These are phyloP conservation scores for Peterozyma toletana DNA, from an alignment of 805 yeast species.

Conservation along the genomic window DNA sequence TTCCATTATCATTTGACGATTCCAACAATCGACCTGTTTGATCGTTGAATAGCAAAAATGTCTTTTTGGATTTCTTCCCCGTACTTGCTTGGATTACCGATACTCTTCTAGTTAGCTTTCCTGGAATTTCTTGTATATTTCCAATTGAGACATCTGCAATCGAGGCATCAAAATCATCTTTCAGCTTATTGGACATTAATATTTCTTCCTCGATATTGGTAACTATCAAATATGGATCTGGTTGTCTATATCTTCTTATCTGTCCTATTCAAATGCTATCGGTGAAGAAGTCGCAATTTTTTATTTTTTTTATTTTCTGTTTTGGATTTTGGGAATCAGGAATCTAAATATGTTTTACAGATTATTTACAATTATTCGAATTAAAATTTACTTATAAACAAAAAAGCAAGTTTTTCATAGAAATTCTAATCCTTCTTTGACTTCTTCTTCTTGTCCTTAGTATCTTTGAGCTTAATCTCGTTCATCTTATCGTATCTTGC, in stretches of 20 bases:
- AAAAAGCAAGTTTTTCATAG: too few species aligned
- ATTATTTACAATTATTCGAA: too few species aligned
- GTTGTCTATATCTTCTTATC: neutral
- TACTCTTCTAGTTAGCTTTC: slow-evolving; percentile 1
- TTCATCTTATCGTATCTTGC: slow-evolving; percentile 37
- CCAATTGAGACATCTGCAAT: slow-evolving; percentile 7
- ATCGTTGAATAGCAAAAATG: slow-evolving; percentile 4
- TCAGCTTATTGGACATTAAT: neutral
- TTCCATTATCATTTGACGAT: too few species aligned
- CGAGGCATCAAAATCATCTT: neutral
- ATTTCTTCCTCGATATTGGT: neutral
- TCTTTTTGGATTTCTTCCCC: slow-evolving; percentile 4
- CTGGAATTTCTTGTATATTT: slow-evolving; percentile 4
- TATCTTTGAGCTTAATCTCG: slow-evolving; percentile 15
- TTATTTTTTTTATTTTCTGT: slow-evolving; percentile 7
- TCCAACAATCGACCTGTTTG: too few species aligned
- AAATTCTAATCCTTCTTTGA: too few species aligned
- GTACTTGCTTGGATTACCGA: slow-evolving; percentile 8
- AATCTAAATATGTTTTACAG: too few species aligned
- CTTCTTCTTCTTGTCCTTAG: too few species aligned
- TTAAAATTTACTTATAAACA: too few species aligned
- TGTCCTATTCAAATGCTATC: neutral
- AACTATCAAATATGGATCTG: too few species aligned
- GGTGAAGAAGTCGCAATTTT: too few species aligned
- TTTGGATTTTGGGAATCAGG: neutral